Evolutionary conservation across 306 rosid genomes (phyloP), one percentile per base, ranked within the genome.

Genomic region (Pterocarpus macrocarpus): DNA sequence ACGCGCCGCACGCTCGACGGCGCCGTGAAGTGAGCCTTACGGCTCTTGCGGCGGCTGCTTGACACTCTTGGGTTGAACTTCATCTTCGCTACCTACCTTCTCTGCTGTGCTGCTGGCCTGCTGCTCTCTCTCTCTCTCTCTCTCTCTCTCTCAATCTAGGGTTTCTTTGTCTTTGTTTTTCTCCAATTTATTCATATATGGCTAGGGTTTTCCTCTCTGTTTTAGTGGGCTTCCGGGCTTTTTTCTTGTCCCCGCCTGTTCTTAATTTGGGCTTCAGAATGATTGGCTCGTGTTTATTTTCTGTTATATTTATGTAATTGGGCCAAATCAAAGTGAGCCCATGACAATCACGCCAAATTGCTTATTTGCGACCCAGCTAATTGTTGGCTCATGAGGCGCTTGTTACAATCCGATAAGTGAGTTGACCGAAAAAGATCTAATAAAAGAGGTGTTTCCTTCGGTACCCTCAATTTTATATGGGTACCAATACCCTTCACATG

Each of bases 11-110:
- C 90, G 82, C 95, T 90, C 33, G 98, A 94, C 15, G 98, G 94
- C 22, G 98, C 98, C 2, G 95, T 82, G 90, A 94, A 94, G 65
- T 94, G 98, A 1, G 98, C 98, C 95, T 92, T 92, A 1, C 98
- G 90, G 84, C 80, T 92, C 95, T 94, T 94, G 53, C 97, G 94
- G 63, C 98, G 86, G 64, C 97, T 90, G 91, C 95, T 89, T 0
- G 97, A 80, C 0, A 94, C 98, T 35, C 94, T 12, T 0, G 97
- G 97, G 5, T 94, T 94, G 80, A 79, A 88, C 94, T 94, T 94
- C 98, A 94, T 94, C 73, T 36, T 57, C 79, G 35, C 15, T 22
- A 22, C 28, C 28, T 22, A 22, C 28, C 28, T 22, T 22, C 28
- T 22, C 0, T 22, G 28, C 28, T 22, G 1, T 22, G 28, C 28